Base-by-base conservation (phyloP, 108 stramenopile species). In the Craspedostauros australis region DNA sequence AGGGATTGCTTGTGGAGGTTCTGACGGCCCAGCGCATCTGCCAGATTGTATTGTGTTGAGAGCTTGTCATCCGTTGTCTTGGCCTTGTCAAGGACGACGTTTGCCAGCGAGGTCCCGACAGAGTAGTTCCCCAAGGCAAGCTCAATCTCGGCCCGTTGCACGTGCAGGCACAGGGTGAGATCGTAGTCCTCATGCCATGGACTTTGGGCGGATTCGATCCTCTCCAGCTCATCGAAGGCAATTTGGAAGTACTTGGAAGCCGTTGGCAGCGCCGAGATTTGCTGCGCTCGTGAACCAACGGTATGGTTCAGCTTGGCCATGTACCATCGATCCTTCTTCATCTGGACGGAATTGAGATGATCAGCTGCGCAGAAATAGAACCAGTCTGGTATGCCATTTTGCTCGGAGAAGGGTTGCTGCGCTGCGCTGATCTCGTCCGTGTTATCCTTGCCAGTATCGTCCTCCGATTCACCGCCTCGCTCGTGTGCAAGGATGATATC, bases 241-340 rank as follows among this genome's bases (percentile, higher is more conserved):
- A 8, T 8, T 6, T 6, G 6, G 31, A 50, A 28, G 48, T 50
- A 50, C 8, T 23, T 50, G 23, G 48, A 28, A 7, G 24, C 48
- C 25, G 7, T 23, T 11, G 15, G 15, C 7, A 50, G 30, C 7
- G 31, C 30, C 48, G 48, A 20, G 9, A 9, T 9, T 6, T 22
- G n/a, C 48, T 9, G 43, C 14, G 40, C 39, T 5, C 14, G 16
- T 16, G 3, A 16, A 15, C 53, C 60, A 5, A 53, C 60, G 4
- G 18, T 26, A 9, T 43, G 41, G 44, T 50, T 54, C 14, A 61
- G 60, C 25, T 55, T 31, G 14, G 60, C 53, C 41, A 61, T 7
- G 7, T 6, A 14, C 6, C 50, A 18, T 25, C 49, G 15, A 21
- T 58, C 57, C 7, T 50, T 33, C 8, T 20, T 9, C 15, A n/a